Evolutionary conservation across 2,329 filamentous ascomycete genomes (phyloP), one percentile per base, ranked within the genome.

Genomic region (Knufia fluminis): DNA sequence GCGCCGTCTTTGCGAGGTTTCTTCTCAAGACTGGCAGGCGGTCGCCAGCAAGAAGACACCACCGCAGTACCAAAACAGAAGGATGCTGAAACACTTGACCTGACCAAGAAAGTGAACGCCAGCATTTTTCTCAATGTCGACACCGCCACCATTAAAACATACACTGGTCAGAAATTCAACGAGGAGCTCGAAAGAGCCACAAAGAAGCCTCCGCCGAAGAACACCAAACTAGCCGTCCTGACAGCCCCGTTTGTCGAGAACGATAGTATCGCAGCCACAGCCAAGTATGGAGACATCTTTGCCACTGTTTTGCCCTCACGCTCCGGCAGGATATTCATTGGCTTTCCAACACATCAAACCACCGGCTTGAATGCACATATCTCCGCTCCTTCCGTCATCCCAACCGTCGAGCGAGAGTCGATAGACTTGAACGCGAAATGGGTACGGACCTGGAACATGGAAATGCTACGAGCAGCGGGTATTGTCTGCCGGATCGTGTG

Each of bases 341-440:
- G 92, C 0, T 98, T 98, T 62, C 91, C 92, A 2, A 98, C 92
- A 1, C 90, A 91, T 58, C 92, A 98, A 69, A 98, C 92, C 0
- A 98, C 94, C 0, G 92, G 91, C 48, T 82, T 91, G 23, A 86
- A 91, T 14, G 85, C 94, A 63, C 92, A 98, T 65, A 85, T 98
- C 24, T 97, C 91, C 10, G 92, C 92, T 0, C 92, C 90, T 1
- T 96, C 91, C 0, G 83, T 98, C 12, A 98, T 98, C 50, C 92
- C 92, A 0, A 98, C 92, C 0, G 94, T 98, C 2, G 92, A 98
- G 67, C 82, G 92, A 62, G 92, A 98, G 64, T 92, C 88, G 48
- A 95, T 98, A 51, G 92, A 98, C 66, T 74, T 98, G 54, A 97
- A 98, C 64, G 94, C 92, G 14, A 81, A 90, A 49, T 95, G 89